These are phyloP conservation scores for Eutypella sp. DNA, from an alignment of 2,329 filamentous ascomycete species.

Conservation along the genomic window DNA sequence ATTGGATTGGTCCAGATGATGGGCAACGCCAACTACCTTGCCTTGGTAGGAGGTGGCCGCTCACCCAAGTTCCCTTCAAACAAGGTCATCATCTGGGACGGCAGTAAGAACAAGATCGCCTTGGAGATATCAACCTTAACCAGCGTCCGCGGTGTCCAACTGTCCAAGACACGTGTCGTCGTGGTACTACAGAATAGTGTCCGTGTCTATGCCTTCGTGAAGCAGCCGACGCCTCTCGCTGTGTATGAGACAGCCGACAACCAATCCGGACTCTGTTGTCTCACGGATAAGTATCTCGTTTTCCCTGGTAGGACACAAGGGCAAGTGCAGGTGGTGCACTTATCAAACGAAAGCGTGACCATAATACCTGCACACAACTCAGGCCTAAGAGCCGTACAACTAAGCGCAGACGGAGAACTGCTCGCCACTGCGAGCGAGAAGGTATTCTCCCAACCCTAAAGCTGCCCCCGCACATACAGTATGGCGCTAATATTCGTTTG, in stretches of 20 bases:
- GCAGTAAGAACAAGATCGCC: slow-evolving; percentile 65
- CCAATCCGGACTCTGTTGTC: slow-evolving; percentile 70
- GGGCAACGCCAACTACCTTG: slow-evolving; percentile 79
- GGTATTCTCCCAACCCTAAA: slow-evolving; percentile 29
- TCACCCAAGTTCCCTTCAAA: slow-evolving; percentile 82
- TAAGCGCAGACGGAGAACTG: slow-evolving; percentile 75
- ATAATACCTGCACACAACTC: slow-evolving; percentile 90
- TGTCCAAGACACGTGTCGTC: slow-evolving; percentile 71
- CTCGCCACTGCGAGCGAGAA: slow-evolving; percentile 88
- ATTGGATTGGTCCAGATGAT: slow-evolving; percentile 84
- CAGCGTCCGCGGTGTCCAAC: slow-evolving; percentile 71
- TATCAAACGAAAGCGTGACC: slow-evolving; percentile 75
- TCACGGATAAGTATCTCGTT: slow-evolving; percentile 68
- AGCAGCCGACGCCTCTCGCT: slow-evolving; percentile 63
- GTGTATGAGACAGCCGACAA: slow-evolving; percentile 87
- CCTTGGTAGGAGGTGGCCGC: slow-evolving; percentile 81
- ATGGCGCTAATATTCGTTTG: neutral
- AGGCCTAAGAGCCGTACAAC: slow-evolving; percentile 68
- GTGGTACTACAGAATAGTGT: slow-evolving; percentile 79
- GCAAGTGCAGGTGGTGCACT: slow-evolving; percentile 82
- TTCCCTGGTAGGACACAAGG: slow-evolving; percentile 85
- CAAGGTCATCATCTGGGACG: slow-evolving; percentile 93
- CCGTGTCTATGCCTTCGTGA: slow-evolving; percentile 74
- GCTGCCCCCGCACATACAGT: slow-evolving; percentile 5
- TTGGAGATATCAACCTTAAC: slow-evolving; percentile 79